These are phyloP conservation scores for Circinella umbellata DNA, from an alignment of 371 early-diverging fungal genomes.

Conservation along the genomic window DNA sequence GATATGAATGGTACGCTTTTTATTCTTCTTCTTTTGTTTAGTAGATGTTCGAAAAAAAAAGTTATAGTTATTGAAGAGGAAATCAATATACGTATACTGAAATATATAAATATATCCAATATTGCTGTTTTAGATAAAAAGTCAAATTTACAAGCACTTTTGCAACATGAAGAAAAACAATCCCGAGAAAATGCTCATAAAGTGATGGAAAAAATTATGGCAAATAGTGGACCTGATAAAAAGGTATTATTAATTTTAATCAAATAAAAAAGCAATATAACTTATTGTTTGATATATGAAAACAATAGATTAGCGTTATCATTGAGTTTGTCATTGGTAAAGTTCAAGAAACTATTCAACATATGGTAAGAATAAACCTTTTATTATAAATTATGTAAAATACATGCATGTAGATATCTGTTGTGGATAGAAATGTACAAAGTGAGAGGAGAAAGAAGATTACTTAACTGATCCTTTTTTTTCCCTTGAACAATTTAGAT, in stretches of 20 bases:
- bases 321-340: slow-evolving; percentile 68
- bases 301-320: slow-evolving; percentile 53
- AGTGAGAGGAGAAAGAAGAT: not conserved
- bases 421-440: too few species aligned
- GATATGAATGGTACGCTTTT: slow-evolving; percentile 44
- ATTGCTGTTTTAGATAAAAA: slow-evolving; percentile 40
- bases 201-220: slow-evolving; percentile 57
- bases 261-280: too few species aligned
- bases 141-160: slow-evolving; percentile 36
- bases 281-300: too few species aligned
- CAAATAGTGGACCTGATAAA: slow-evolving; percentile 28
- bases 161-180: slow-evolving; percentile 50
- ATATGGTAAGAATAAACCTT: slow-evolving; percentile 48
- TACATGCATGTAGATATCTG: too few species aligned
- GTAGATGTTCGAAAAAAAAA: not conserved
- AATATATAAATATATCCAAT: not conserved
- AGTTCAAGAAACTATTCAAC: slow-evolving; percentile 65
- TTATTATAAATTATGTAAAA: too few species aligned
- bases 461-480: not conserved
- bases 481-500: slow-evolving; percentile 35
- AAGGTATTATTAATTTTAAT: slow-evolving; percentile 17
- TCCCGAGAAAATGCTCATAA: slow-evolving; percentile 55
- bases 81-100: not conserved
- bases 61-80: not conserved
- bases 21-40: not conserved